Percentiles rank a stretch among this genome's conserved stretches.
phyloP scores from a whole-genome alignment of 2,329 filamentous ascomycete genomes.

The Bipolaris bicolor region DNA sequence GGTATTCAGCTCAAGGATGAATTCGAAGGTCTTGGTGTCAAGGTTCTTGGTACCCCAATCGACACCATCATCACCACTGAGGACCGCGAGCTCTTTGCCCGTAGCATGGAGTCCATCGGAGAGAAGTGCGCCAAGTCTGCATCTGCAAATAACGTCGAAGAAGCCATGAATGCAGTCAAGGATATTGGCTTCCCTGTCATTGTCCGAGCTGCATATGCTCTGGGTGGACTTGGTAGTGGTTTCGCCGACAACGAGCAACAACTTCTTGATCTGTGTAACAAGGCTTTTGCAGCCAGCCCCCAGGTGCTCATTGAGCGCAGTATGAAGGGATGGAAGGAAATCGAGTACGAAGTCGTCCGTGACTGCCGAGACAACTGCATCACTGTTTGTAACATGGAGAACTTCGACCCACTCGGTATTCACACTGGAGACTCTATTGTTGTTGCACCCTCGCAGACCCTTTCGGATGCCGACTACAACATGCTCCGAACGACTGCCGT shows the following conservation, averaged over 20 bases:
- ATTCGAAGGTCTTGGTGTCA: slow-evolving; percentile 88
- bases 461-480: slow-evolving; percentile 98
- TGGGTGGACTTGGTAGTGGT: slow-evolving; percentile 92
- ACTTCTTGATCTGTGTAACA: slow-evolving; percentile 85
- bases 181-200: slow-evolving; percentile 96
- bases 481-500: slow-evolving; percentile 97
- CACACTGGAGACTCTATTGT: slow-evolving; percentile 99
- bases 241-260: slow-evolving; percentile 89
- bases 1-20: slow-evolving; percentile 98
- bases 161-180: slow-evolving; percentile 86
- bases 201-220: slow-evolving; percentile 91
- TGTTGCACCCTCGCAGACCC: slow-evolving; percentile 93
- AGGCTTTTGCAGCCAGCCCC: slow-evolving; percentile 92
- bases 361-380: slow-evolving; percentile 98
- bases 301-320: slow-evolving; percentile 96
- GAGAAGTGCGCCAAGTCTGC: slow-evolving; percentile 98
- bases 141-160: slow-evolving; percentile 84
- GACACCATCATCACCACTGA: slow-evolving; percentile 99
- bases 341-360: slow-evolving; percentile 97
- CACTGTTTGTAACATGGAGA: slow-evolving; percentile 99
- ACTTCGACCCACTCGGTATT: slow-evolving; percentile 97
- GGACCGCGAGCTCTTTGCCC: slow-evolving; percentile 94
- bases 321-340: slow-evolving; percentile 99
- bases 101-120: slow-evolving; percentile 97
- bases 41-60: slow-evolving; percentile 94